These are phyloP conservation scores for Paramecium caudatum DNA, from an alignment of 73 alveolate genomes.

Conservation along the genomic window DNA sequence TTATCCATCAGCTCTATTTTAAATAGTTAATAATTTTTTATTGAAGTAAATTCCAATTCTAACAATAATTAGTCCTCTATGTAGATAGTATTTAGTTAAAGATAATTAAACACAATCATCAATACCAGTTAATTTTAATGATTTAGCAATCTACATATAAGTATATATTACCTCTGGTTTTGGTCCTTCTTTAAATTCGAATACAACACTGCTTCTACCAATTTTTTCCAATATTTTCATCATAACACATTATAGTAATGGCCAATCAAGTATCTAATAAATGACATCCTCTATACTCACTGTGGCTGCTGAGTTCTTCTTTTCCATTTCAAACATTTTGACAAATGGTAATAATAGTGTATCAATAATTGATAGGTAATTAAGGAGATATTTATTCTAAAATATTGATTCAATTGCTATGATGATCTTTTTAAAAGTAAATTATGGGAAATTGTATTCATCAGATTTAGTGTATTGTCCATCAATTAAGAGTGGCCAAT, in stretches of 20 bases:
- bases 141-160: neutral
- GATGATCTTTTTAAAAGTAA: neutral
- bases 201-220: neutral
- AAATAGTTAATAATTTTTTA: neutral
- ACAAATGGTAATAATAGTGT: neutral
- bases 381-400: neutral
- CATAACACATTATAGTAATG: neutral
- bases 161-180: slow-evolving; percentile 1
- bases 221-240: neutral
- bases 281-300: neutral
- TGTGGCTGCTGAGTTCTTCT: neutral
- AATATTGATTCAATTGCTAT: neutral
- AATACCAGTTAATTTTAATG: neutral
- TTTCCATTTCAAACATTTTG: neutral
- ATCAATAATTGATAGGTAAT: slow-evolving; percentile 12
- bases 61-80: neutral
- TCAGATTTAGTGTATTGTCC: neutral
- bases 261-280: slow-evolving; percentile 24
- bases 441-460: neutral
- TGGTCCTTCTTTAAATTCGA: neutral
- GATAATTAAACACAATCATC: slow-evolving; percentile 40
- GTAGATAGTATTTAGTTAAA: neutral
- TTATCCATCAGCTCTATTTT: neutral
- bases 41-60: slow-evolving; percentile 11
- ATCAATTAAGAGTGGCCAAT: neutral